Base-by-base conservation (phyloP, 352 stramenopile species). In the Elongisporangium prolatum region DNA sequence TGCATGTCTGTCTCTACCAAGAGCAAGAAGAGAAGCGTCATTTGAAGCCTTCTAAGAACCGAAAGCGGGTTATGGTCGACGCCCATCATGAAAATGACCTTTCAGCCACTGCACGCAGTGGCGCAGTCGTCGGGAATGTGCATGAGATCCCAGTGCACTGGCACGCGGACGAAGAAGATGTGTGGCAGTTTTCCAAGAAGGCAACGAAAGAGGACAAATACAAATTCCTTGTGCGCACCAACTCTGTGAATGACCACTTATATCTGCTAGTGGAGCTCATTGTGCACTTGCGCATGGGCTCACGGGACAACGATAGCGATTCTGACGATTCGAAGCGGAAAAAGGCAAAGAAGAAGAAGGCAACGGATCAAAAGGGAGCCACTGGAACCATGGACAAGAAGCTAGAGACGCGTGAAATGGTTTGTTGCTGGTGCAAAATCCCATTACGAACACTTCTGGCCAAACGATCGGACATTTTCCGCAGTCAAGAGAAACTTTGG, bases 141-240 rank as follows among this genome's bases (percentile, higher is more conserved):
- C 84, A 88, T 44, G 79, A 91, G 52, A 82, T 93, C 17, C 77
- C 84, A 14, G 81, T 93, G 11, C 73, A 79, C 47, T 93, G 84
- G 81, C 83, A 76, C 40, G 62, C 74, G 25, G 57, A 71, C 1
- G 77, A 90, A 72, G 84, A 93, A 65, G 84, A 91, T 25, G 72
- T 93, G 18, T 93, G 84, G 84, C 74, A 91, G 54, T 91, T 93
- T 54, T 93, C 84, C 1, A 80, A 78, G 48, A 84, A 84, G 38
- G 63, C 84, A 6, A 93, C 84, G 1, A 91, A 90, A 55, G 63
- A 84, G 48, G 67, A 89, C 56, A 87, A 86, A 63, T 93, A 93
- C 70, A 93, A 93, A 55, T 93, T 93, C 54, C 67, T 93, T 1
- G 73, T 91, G 18, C 80, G 83, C 1, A 89, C 83, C 2, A 89